Evolutionary conservation across 495 filamentous ascomycete species (phyloP), one percentile per base, ranked within the genome.

Genomic region (Elaphomyces granulatus): DNA sequence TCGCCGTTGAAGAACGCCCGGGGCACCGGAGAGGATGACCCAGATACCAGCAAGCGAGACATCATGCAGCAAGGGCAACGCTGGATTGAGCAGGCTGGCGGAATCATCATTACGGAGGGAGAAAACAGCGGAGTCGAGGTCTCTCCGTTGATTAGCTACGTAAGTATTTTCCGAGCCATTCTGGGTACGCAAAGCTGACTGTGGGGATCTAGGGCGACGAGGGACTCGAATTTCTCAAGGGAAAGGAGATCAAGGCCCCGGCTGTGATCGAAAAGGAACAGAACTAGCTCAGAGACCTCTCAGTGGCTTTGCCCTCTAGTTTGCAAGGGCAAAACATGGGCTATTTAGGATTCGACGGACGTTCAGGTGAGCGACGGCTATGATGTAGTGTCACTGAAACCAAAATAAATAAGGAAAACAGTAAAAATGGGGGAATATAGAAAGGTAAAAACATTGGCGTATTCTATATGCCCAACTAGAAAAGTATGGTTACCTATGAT

Each of bases 1-100:
- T 95, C 88, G 34, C 88, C 90, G 8, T 67, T 99, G 45, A 99
- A 99, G 77, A 99, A 99, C 47, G 92, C 84, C 16, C 72, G 68
- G 47, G 87, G 87, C 16, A 87, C 86, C 9, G 81, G 82, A 15
- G 80, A 95, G 64, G 90, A 99, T 57, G 84, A 94, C 56, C 83
- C 85, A 2, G 85, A 94, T 48, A 99, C 90, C 32, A 90, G 83
- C 64, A 81, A 75, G 50, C 67, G 65, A 32, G 87, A 95, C 58
- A 93, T 96, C 53, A 75, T 94, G 72, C 66, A 70, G 19, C 92
- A 95, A 60, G 90, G 90, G 10, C 72, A 72, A 57, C 74, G 80
- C 44, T 96, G 88, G 86, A 59, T 83, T 36, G 63, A 88, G 52
- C 75, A 71, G 31, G 84, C 76, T 14, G 92, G 88, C 32, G 87